Base-by-base conservation (phyloP, 352 stramenopile genomes). In the Phytopythium mirpurense region DNA sequence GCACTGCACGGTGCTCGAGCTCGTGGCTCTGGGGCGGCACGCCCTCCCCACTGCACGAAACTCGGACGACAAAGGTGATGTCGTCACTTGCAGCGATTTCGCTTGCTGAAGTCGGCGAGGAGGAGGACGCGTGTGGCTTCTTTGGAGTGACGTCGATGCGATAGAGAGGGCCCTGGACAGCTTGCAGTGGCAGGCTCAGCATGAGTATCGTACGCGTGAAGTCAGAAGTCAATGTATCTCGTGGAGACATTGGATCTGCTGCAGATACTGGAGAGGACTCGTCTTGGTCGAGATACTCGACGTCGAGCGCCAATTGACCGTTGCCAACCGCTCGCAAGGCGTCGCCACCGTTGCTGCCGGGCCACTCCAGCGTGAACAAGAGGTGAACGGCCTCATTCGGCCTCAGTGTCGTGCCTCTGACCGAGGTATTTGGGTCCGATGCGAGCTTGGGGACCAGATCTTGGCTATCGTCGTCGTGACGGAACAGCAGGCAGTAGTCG, bases 51-150 rank as follows among this genome's bases (percentile, higher is more conserved):
- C 54, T 48, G 42, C 56, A 47, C 6, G 59, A 62, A 14, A 89
- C 68, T 1, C 58, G 54, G 3, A 90, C 52, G 12, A 57, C 34
- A 51, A 90, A 90, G 1, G 60, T 64, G 26, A 86, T 57, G 41
- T 82, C 65, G 0, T 90, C 74, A 9, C 47, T 67, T 2, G 56
- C 40, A 38, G 49, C 52, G n/a, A 61, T 45, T 29, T 72, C 65
- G 26, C 55, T 23, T 11, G 53, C 36, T 21, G 65, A 48, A 4
- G 37, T 42, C 37, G 34, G 41, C 36, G 48, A 45, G 18, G 43
- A 41, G 3, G 24, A 12, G 2, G 16, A 12, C 37, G 16, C 18
- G n/a, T 15, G 12, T 16, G 54, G 19, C 26, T 62, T 46, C 57
- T 62, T 37, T 2, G 70, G 67, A 3, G 66, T 24, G 2, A 86